These are phyloP conservation scores for Vigna radiata DNA, from an alignment of 306 rosid genomes.

Conservation along the genomic window DNA sequence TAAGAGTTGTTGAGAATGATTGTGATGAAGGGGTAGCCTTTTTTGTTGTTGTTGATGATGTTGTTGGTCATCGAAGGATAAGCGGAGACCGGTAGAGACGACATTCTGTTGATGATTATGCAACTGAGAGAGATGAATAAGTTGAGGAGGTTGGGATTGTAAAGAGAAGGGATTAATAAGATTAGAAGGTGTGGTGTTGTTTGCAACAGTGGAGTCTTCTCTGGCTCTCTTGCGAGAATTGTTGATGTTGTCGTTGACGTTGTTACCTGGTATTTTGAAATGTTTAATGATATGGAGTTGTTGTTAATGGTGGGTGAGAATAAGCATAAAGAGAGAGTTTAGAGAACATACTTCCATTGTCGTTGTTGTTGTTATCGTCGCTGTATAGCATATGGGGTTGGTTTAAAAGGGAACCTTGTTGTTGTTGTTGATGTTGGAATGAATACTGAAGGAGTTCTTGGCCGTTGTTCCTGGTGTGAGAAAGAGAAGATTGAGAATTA, in stretches of 20 bases:
- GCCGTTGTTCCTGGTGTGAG: constrained; percentile 59
- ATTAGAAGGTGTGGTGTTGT: constrained; percentile 29
- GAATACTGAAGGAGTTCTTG: constrained; percentile 77
- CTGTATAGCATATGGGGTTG: constrained; percentile 63
- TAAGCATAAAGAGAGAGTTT: neutral
- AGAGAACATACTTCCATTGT: constrained; percentile 50
- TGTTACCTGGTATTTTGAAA: constrained; percentile 11
- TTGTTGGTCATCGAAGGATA: constrained; percentile 68
- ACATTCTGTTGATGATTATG: constrained; percentile 75
- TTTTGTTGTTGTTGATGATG: constrained; percentile 48
- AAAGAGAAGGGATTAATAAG: constrained; percentile 56
- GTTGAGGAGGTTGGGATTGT: constrained; percentile 70
- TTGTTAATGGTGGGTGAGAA: neutral
- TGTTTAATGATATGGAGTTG: neutral
- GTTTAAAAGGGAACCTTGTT: constrained; percentile 57
- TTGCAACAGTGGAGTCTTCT: constrained; percentile 48
- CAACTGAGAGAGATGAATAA: constrained; percentile 78
- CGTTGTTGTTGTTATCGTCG: constrained; percentile 45
- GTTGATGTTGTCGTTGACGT: neutral
- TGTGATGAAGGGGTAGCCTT: constrained; percentile 51
- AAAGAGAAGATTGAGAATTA: neutral
- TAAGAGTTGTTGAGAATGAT: constrained; percentile 8
- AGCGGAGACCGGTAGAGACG: constrained; percentile 87
- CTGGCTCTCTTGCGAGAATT: constrained; percentile 71
- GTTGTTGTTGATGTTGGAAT: constrained; percentile 48